Percentiles rank a stretch among this genome's conserved stretches.
These are phyloP conservation scores for Phalaenopsis equestris DNA, from an alignment of 106 monocot species.

Conservation along the genomic window DNA sequence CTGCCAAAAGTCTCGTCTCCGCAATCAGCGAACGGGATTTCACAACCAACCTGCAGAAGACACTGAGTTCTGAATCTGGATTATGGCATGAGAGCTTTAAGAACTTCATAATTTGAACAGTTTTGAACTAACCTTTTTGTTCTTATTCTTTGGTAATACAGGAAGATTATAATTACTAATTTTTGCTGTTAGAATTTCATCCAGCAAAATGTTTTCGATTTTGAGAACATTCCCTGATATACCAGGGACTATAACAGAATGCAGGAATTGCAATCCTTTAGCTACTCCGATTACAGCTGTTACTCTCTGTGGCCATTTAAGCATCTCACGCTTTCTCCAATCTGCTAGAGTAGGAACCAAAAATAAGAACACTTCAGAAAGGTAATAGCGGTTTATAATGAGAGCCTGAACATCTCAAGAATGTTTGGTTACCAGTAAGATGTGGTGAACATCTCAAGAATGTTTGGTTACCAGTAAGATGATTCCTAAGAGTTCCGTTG, in stretches of 20 bases:
- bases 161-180: constrained; percentile 87
- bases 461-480: constrained; percentile 63
- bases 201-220: constrained; percentile 70
- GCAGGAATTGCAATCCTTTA: constrained; percentile 85
- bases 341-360: constrained; percentile 26
- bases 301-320: constrained; percentile 90
- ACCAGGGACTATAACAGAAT: constrained; percentile 62
- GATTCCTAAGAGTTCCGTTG: constrained; percentile 80
- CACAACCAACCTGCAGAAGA: constrained; percentile 38
- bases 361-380: background rate
- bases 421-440: constrained; percentile 56
- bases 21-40: constrained; percentile 34
- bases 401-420: no score
- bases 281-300: constrained; percentile 71
- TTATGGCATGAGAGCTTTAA: background rate
- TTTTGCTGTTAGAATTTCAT: constrained; percentile 79
- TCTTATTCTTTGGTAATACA: constrained; percentile 37
- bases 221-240: constrained; percentile 59
- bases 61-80: background rate
- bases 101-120: background rate
- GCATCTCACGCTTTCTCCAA: constrained; percentile 78
- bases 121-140: constrained; percentile 38
- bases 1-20: constrained; percentile 42
- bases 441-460: constrained; percentile 8
- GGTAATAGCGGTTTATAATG: background rate